Conservation (phyloP, 2,329 filamentous ascomycete species). For the Apiospora pterosperma region DNA sequence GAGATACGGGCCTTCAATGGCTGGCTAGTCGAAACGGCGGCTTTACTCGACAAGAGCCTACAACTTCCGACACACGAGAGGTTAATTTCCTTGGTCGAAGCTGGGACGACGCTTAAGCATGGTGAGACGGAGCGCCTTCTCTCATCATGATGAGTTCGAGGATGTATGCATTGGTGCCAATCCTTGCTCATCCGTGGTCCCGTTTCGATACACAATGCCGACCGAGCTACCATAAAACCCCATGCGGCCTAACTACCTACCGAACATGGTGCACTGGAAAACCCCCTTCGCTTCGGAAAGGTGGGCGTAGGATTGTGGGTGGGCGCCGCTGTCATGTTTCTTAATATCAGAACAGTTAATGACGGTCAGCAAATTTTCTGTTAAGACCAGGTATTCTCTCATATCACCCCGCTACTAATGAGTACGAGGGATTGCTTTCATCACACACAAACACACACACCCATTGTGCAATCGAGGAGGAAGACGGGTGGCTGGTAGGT, state of each 20-base stretch:
- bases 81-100: conserved; percentile 42
- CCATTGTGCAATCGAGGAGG: background rate
- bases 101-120: conserved; percentile 21
- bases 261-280: background rate
- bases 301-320: background rate
- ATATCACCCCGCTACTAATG: conserved; percentile 1
- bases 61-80: conserved; percentile 34
- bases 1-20: conserved; percentile 60
- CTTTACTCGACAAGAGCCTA: conserved; percentile 27
- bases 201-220: no score
- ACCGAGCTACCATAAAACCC: background rate
- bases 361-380: background rate
- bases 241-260: background rate
- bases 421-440: background rate
- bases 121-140: conserved; percentile 14
- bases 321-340: background rate
- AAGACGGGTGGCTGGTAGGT: background rate
- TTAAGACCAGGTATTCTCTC: conserved; percentile 2
- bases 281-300: background rate
- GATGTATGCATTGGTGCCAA: background rate
- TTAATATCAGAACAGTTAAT: background rate
- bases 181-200: background rate
- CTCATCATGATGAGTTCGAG: conserved; percentile 26
- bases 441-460: background rate
- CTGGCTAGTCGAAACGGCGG: conserved; percentile 48